These are phyloP conservation scores for Ceratobasidium sp. DNA, from an alignment of 1,284 basidiomycete genomes.

Conservation along the genomic window DNA sequence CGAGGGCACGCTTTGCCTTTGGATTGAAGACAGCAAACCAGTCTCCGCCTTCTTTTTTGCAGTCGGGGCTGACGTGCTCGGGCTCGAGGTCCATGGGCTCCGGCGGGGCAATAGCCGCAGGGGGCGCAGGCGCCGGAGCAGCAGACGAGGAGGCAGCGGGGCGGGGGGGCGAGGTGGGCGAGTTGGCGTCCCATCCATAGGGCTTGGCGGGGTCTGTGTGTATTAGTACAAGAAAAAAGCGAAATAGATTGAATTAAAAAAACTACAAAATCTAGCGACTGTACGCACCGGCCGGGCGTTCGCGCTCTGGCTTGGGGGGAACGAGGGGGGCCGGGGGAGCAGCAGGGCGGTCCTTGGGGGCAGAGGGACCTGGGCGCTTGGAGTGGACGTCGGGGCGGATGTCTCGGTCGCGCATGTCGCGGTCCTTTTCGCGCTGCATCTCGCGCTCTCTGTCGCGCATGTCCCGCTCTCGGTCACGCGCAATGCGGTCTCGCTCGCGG, in stretches of 20 bases:
- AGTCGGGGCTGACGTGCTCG: conserved; percentile 56
- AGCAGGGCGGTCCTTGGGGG: conserved; percentile 35
- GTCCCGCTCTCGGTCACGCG: conserved; percentile 37
- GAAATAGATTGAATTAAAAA: conserved; percentile 16
- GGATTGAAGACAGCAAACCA: conserved; percentile 97
- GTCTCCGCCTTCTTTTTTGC: conserved; percentile 83
- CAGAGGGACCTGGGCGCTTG: conserved; percentile 15
- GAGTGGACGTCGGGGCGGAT: conserved; percentile 36
- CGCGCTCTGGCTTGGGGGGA: conserved; percentile 39
- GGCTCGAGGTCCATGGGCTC: conserved; percentile 54
- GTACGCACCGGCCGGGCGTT: conserved; percentile 39
- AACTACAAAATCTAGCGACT: conserved; percentile 14
- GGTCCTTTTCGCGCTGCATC: conserved; percentile 38
- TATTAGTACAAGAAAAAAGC: conserved; percentile 22
- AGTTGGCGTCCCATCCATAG: conserved; percentile 22
- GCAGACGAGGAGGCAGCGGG: conserved; percentile 33
- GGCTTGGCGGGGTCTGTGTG: conserved; percentile 26
- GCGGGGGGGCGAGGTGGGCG: conserved; percentile 37
- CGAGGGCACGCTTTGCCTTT: conserved; percentile 78
- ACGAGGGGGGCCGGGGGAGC: conserved; percentile 30
- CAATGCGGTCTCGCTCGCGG: conserved; percentile 34
- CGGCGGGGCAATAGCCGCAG: conserved; percentile 18
- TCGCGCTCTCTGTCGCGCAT: conserved; percentile 43
- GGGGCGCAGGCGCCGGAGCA: conserved; percentile 38
- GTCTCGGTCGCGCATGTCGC: conserved; percentile 43